Evolutionary conservation across 345 rosid species (phyloP).

Genomic region (Eucalyptus cloeziana): DNA sequence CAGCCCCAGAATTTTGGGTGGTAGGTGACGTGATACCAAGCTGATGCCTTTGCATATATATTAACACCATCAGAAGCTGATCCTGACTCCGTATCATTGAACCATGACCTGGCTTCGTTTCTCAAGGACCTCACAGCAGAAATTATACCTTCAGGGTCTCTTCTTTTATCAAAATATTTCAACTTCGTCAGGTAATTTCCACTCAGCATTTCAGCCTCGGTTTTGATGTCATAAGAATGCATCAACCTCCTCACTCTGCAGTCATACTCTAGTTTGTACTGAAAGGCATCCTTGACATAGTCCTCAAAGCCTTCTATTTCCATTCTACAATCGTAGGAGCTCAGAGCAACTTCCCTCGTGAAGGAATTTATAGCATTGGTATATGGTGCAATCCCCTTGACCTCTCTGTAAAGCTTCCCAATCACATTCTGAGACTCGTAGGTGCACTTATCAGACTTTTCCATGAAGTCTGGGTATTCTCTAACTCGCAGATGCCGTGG

Average conservation of each 20-base stretch:
- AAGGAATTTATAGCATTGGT: conserved; percentile 7
- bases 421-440: conserved; percentile 28
- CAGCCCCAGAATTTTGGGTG: conserved; percentile 47
- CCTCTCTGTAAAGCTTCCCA: conserved; percentile 45
- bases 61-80: conserved; percentile 2
- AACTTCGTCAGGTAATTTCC: conserved; percentile 42
- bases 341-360: conserved; percentile 15
- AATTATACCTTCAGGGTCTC: conserved; percentile 31
- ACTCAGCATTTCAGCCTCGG: conserved; percentile 48
- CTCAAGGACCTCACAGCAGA: conserved; percentile 33
- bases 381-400: conserved; percentile 14
- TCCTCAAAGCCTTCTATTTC: conserved; percentile 41
- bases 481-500: conserved; percentile 14
- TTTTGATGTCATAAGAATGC: conserved; percentile 44
- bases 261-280: conserved; percentile 31
- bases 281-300: conserved; percentile 22
- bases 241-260: conserved; percentile 32
- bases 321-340: conserved; percentile 34
- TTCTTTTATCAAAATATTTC: conserved; percentile 27
- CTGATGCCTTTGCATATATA: conserved; percentile 53
- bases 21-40: conserved; percentile 81
- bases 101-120: conserved; percentile 48
- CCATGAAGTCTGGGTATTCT: conserved; percentile 61
- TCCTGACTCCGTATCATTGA: conserved; percentile 11
- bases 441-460: conserved; percentile 23